Conservation (phyloP, 2,329 filamentous ascomycete species). For the Periconia digitata region DNA sequence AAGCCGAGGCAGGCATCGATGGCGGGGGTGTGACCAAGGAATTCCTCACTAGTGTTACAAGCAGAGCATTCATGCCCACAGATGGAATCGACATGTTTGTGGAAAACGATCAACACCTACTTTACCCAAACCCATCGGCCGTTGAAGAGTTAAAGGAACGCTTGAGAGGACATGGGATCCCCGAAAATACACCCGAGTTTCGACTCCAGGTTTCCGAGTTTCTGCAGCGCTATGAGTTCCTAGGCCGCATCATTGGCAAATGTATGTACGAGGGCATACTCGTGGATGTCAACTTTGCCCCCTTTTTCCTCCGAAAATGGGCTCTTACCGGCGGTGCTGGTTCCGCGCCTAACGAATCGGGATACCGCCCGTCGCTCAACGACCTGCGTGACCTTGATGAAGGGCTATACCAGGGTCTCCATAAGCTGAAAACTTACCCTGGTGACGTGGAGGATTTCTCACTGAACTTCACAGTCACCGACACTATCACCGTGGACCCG, state of each 20-base stretch:
- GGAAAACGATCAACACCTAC: slow-evolving; percentile 79
- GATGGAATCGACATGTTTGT: slow-evolving; percentile 66
- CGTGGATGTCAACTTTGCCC: slow-evolving; percentile 87
- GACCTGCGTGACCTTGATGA: slow-evolving; percentile 92
- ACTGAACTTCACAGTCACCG: slow-evolving; percentile 87
- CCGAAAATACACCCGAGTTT: slow-evolving; percentile 59
- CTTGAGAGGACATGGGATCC: slow-evolving; percentile 55
- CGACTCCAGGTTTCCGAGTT: slow-evolving; percentile 61
- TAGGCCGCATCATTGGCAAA: slow-evolving; percentile 91
- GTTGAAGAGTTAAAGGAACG: slow-evolving; percentile 68
- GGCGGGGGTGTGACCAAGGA: slow-evolving; percentile 97
- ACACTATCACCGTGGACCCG: slow-evolving; percentile 55
- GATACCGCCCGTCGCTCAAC: slow-evolving; percentile 90
- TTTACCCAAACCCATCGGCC: slow-evolving; percentile 84
- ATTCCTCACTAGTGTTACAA: slow-evolving; percentile 86
- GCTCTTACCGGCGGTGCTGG: slow-evolving; percentile 69
- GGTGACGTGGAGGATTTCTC: slow-evolving; percentile 79
- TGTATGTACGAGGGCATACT: slow-evolving; percentile 97
- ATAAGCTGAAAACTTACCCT: slow-evolving; percentile 78
- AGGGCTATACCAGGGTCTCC: slow-evolving; percentile 82
- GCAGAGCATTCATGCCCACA: slow-evolving; percentile 73
- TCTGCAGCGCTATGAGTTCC: slow-evolving; percentile 80
- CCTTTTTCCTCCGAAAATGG: slow-evolving; percentile 97
- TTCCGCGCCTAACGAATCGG: slow-evolving; percentile 65
- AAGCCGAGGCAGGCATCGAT: slow-evolving; percentile 89